Evolutionary conservation across 169 alveolate species (phyloP).

Genomic region (Cryptosporidium sp.): DNA sequence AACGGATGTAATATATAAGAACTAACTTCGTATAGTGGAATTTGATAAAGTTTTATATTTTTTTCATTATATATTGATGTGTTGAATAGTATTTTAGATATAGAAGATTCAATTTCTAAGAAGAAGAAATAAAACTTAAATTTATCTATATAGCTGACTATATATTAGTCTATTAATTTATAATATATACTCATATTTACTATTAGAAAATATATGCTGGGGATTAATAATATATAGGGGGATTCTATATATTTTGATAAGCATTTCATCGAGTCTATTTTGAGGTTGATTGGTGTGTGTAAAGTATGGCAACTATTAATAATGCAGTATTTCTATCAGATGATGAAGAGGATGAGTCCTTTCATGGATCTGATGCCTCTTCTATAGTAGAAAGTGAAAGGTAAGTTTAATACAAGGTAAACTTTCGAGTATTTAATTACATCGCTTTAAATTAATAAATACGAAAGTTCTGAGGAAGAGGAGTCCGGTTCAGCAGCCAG

Average conservation of each 20-base stretch:
- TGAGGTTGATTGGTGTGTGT: background rate
- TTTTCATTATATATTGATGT: background rate
- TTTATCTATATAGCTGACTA: too few species aligned
- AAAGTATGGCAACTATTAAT: conserved; percentile 49
- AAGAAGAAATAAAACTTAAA: background rate
- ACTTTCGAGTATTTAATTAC: background rate
- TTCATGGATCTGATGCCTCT: conserved; percentile 59
- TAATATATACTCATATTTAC: too few species aligned
- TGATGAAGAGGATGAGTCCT: conserved; percentile 73
- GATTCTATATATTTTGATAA: background rate
- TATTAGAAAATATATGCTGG: background rate
- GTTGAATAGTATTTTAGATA: conserved; percentile 1
- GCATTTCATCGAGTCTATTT: background rate
- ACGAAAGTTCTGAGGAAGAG: background rate
- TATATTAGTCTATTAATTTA: background rate
- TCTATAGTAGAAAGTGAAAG: conserved; percentile 12
- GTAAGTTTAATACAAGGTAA: background rate
- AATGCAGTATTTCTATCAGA: conserved; percentile 64
- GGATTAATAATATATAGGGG: background rate
- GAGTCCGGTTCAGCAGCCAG: background rate
- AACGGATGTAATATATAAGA: background rate
- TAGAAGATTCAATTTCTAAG: background rate
- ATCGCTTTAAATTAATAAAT: background rate
- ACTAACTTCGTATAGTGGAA: background rate
- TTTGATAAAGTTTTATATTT: background rate